Conservation (phyloP, 1,284 basidiomycete genomes). For the Sanghuangporus baumii region DNA sequence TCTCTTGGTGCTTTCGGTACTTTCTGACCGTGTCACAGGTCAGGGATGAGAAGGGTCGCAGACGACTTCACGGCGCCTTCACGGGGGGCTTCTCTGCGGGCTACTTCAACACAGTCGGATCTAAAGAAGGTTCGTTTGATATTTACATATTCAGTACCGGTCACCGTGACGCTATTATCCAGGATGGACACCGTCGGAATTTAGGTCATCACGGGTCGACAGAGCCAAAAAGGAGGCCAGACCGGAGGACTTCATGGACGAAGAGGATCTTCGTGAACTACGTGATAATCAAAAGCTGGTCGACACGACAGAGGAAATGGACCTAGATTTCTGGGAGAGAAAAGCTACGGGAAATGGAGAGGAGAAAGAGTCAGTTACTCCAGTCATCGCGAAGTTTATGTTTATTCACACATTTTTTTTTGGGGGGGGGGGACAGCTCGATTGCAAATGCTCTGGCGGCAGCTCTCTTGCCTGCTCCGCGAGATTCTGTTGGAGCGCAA, state of each 20-base stretch:
- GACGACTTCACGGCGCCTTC: constrained; percentile 94
- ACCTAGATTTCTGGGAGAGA: constrained; percentile 55
- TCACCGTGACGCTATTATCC: not conserved
- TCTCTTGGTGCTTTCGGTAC: not conserved
- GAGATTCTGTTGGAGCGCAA: constrained; percentile 72
- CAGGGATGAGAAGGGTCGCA: constrained; percentile 88
- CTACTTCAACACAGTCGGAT: constrained; percentile 95
- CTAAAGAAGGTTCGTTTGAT: constrained; percentile 73
- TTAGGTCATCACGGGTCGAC: constrained; percentile 79
- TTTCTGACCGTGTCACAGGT: constrained; percentile 44
- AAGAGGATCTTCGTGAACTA: constrained; percentile 87
- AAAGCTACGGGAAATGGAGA: constrained; percentile 26
- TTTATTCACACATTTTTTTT: not conserved
- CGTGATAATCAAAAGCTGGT: constrained; percentile 68
- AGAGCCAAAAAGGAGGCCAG: constrained; percentile 60
- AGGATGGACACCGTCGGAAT: constrained; percentile 94
- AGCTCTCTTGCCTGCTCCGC: constrained; percentile 53
- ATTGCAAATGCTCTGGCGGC: constrained; percentile 55
- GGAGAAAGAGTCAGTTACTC: constrained; percentile 39
- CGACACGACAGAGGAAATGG: constrained; percentile 73
- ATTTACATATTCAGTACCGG: constrained; percentile 4
- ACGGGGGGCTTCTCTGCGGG: constrained; percentile 97
- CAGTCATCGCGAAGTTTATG: no score
- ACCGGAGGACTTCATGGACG: constrained; percentile 98
- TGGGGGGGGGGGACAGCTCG: constrained; percentile 36